Evolutionary conservation across 2,329 filamentous ascomycete genomes (phyloP), one percentile per base, ranked within the genome.

Genomic region (Phialocephala subalpina): DNA sequence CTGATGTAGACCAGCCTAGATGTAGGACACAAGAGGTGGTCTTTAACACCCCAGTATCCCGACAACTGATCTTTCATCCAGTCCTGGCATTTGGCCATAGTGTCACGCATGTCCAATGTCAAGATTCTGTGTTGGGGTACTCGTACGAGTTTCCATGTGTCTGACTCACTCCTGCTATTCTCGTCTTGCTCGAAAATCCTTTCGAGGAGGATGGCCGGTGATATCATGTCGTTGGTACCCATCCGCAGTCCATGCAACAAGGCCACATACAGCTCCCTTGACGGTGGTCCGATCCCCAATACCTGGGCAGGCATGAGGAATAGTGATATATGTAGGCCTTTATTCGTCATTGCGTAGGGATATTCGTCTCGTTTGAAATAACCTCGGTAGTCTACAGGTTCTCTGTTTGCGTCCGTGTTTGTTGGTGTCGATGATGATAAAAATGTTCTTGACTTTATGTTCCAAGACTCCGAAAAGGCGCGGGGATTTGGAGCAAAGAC

Each of bases 281-380:
- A 42, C 12, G 38, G 12, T 14, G 18, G 18, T n/a, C 18, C 38
- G 5, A 42, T n/a, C 5, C 38, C 18, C 3, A 42, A n/a, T 42
- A n/a, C 38, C 16, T 3, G 4, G 18, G 3, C 9, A 11, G 22
- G 58, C 6, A 60, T n/a, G 14, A 60, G 58, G 20, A 20, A 6
- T 8, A 60, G 12, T 18, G 58, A 60, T 36, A 60, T 60, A 29
- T 60, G 42, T n/a, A 60, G 40, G 8, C 58, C 58, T 25, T 60
- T 60, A 14, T 60, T 60, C 20, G 58, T 60, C 25, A 60, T 60
- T 25, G 40, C 8, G 29, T 33, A 60, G 6, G 58, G 58, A 22
- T 33, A 2, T 11, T 29, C 22, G 33, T 40, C 38, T 45, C 22
- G 25, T 1, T 12, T 27, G 12, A 59, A 45, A 45, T 18, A 2